Evolutionary conservation across 2,329 filamentous ascomycete genomes (phyloP), one percentile per base, ranked within the genome.

Genomic region (Ceratocystis cacaofunesta): DNA sequence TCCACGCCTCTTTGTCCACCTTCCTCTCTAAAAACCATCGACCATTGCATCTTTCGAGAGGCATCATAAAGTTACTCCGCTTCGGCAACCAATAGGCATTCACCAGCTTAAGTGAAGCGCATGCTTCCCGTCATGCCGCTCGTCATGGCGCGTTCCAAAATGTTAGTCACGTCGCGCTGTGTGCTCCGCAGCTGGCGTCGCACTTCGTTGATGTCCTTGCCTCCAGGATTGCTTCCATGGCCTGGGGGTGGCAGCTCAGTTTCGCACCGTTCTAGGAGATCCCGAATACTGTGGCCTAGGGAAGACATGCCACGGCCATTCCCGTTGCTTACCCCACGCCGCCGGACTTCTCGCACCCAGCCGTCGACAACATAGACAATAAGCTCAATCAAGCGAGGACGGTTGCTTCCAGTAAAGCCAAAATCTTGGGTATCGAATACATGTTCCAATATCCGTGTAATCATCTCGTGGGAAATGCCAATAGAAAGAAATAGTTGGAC

Each of bases 381-480:
- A 73, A 82, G 80, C 72, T 83, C 80, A 50, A 83, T 78, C 25
- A 85, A 76, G 22, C 78, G 75, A 66, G 76, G 78, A 63, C 81
- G 76, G 43, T 73, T 72, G 32, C 76, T 74, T 48, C 80, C 81
- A 32, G 78, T 81, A 72, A 85, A 85, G 0, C 82, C 82, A 55
- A 81, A 78, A 70, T 84, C 82, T 69, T 85, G 82, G 1, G 80
- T 78, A 69, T 85, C 81, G 28, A 84, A 80, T 63, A 84, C 77
- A 55, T 75, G 76, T 73, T 85, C 82, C 5, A 85, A 75, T 7
- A 83, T 78, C 17, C 81, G 78, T 17, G 79, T 76, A 61, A 85
- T 78, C 69, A 83, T 78, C 68, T 82, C 78, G 70, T 83, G 80
- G 25, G 81, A 81, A 10, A 85, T 80, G 22, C 79, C 80, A 19